Base-by-base conservation (phyloP, 306 rosid species). In the Purshia tridentata region DNA sequence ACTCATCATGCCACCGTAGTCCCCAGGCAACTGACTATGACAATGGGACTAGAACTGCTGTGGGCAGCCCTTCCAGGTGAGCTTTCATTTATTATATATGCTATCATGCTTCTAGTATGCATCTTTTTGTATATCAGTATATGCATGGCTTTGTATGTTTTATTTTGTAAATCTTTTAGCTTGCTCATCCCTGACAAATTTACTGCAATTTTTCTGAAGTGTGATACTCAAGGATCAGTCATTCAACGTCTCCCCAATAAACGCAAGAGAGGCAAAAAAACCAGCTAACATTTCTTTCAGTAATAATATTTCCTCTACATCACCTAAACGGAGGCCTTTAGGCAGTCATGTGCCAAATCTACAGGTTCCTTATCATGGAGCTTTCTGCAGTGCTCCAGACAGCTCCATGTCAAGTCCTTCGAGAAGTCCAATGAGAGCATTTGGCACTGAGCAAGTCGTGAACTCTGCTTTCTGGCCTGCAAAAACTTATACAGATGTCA, bases 371-470 rank as follows among this genome's bases (percentile, higher is more conserved):
- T 86, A 80, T 60, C 91, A 81, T 62, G 98, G 97, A 71, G 84
- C 91, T 61, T 82, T 90, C 86, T 88, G 61, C 81, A 88, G 99
- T 78, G 96, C 96, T 81, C 98, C 94, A 3, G 96, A 92, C 82
- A 92, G 98, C 75, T 88, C 93, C 72, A 67, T 74, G 87, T 86
- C 93, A 54, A 88, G 93, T 79, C 93, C 93, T 48, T 84, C 93
- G 48, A 82, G 89, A 88, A 88, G 94, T 73, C 91, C 94, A 42
- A 51, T 89, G 78, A 82, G 88, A 75, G 85, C 78, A 65, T 78
- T 79, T 81, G 81, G 84, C 77, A 44, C 86, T 41, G 94, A 89
- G 67, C 91, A 86, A 78, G 88, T 80, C 5, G 45, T 73, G 54
- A 86, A 75, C 84, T 67, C 92, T 51, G 72, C 90, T 67, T 81